Evolutionary conservation across 768 basidiomycete genomes (phyloP).

Genomic region (Lactarius evosmus): DNA sequence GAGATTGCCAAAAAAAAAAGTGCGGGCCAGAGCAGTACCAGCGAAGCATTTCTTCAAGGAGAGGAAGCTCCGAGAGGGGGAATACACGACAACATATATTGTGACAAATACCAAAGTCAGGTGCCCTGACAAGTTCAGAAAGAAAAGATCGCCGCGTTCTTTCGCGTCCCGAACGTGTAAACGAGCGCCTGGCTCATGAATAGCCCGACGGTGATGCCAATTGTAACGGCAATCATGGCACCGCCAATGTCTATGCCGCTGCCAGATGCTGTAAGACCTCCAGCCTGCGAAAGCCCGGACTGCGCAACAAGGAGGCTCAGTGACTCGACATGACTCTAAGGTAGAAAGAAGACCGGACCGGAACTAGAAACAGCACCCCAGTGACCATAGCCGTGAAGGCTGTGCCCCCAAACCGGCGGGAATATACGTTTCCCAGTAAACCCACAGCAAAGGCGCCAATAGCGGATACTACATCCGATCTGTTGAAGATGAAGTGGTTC

Average conservation of each 20-base stretch:
- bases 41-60: not conserved
- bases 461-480: constrained; percentile 76
- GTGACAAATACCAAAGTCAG: not conserved
- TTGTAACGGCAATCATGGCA: constrained; percentile 84
- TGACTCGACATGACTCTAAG: not conserved
- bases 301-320: constrained; percentile 32
- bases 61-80: not conserved
- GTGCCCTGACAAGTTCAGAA: constrained; percentile 41
- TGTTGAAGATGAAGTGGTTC: constrained; percentile 77
- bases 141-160: constrained; percentile 76
- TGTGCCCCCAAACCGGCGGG: constrained; percentile 74
- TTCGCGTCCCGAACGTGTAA: constrained; percentile 76
- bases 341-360: constrained; percentile 47
- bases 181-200: constrained; percentile 85
- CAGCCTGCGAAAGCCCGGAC: constrained; percentile 82
- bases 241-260: constrained; percentile 79
- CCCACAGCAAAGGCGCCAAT: constrained; percentile 81
- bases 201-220: constrained; percentile 82
- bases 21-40: not conserved
- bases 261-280: constrained; percentile 79
- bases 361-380: constrained; percentile 82
- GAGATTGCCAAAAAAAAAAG: not conserved
- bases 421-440: constrained; percentile 72
- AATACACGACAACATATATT: not conserved
- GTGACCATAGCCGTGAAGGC: constrained; percentile 90